Evolutionary conservation across 2,329 filamentous ascomycete species (phyloP).

Genomic region (Thermomyces lanuginosus): DNA sequence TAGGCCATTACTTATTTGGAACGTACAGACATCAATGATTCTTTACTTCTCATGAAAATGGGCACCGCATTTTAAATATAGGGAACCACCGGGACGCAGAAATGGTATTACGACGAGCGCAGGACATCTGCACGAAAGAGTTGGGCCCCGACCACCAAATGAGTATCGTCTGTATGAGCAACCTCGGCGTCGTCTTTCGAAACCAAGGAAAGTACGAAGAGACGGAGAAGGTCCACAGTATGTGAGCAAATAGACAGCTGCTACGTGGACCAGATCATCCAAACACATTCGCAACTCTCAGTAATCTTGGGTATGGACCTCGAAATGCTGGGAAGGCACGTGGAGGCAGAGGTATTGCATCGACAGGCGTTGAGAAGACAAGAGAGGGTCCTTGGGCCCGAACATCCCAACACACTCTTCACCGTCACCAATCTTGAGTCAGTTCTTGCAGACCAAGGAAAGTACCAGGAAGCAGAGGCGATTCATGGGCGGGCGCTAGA

Average conservation of each 20-base stretch:
- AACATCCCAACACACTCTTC: not conserved
- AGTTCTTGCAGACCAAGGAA: not conserved
- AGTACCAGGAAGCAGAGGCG: conserved; percentile 1
- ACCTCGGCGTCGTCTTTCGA: too few relatives aligned
- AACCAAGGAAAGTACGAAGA: conserved; percentile 4
- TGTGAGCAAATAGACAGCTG: conserved; percentile 3
- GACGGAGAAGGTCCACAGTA: conserved; percentile 1
- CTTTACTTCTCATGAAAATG: too few relatives aligned
- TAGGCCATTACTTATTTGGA: too few relatives aligned
- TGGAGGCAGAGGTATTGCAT: conserved; percentile 7
- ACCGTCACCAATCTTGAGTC: conserved; percentile 1
- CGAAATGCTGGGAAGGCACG: conserved; percentile 6
- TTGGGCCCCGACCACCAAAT: too few relatives aligned
- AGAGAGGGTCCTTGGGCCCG: conserved; percentile 7
- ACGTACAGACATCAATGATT: too few relatives aligned
- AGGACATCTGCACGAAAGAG: too few relatives aligned
- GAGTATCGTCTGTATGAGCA: too few relatives aligned
- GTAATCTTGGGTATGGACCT: conserved; percentile 7
- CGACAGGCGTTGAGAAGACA: conserved; percentile 5
- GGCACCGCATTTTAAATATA: too few relatives aligned
- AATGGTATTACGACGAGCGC: too few relatives aligned
- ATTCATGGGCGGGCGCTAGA: not conserved
- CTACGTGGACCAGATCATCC: conserved; percentile 8
- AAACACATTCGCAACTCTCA: conserved; percentile 8
- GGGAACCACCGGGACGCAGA: too few relatives aligned